Base-by-base conservation (phyloP, 2,329 filamentous ascomycete species). In the Penicillium sclerotigenum region DNA sequence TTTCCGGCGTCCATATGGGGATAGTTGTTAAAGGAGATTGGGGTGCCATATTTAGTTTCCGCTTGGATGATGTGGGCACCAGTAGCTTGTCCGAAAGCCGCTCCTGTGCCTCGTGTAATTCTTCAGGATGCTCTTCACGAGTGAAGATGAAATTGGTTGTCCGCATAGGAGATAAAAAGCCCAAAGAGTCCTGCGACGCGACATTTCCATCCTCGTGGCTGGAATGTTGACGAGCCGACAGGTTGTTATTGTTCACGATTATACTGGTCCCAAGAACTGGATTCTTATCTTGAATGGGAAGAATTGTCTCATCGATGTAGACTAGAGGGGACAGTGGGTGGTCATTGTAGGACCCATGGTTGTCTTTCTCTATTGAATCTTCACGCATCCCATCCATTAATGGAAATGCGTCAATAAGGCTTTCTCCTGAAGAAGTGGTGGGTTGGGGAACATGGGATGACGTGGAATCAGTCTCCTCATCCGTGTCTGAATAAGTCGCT, bases 21-120 rank as follows among this genome's bases (percentile, higher is more conserved):
- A 71, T 56, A 9, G 61, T 69, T 9, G 50, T 58, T 10, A 71
- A 54, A 4, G 66, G 70, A 3, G 67, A 69, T 46, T 55, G 18
- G 5, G 56, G 50, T 4, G 28, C 18, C 6, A 41, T 9, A 2
- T 22, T 52, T 28, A 40, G 40, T 31, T 58, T 36, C 2, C 16
- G 18, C 6, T 16, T 28, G 4, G n/a, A 22, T 6, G 22, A 20
- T 14, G n/a, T 13, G 8, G 26, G 14, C 7, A 33, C 20, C 40
- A 9, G 7, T 2, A 20, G 2, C 13, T 24, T 40, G 1, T 4
- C 10, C 9, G 11, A 22, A 29, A 16, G n/a, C 3, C 6, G 14
- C 22, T 16, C 10, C n/a, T 24, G 2, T 13, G n/a, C 0, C 4
- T 36, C 20, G 18, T 36, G 37, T 5, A 13, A 13, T 22, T 20